phyloP scores from a whole-genome alignment of 2,329 filamentous ascomycete genomes.

The Mollisia scopiformis region DNA sequence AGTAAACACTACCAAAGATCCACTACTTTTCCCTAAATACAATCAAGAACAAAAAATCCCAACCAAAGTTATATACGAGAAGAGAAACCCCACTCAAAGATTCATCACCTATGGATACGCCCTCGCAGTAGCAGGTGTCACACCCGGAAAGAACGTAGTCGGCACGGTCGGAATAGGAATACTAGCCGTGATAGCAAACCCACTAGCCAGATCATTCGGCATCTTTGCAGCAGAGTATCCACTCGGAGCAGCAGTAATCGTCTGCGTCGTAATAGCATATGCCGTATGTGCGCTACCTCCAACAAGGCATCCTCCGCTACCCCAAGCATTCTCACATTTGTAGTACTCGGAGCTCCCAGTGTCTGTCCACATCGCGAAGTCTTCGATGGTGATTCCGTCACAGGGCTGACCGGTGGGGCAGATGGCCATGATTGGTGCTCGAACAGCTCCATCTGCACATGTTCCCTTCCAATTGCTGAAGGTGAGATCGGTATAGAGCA shows the following conservation, averaged over 20 bases:
- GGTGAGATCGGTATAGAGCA: constrained; percentile 54
- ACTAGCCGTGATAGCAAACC: constrained; percentile 16
- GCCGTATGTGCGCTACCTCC: constrained; percentile 1
- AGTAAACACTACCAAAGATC: too few relatives aligned
- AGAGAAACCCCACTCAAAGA: not conserved
- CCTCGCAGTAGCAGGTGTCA: constrained; percentile 19
- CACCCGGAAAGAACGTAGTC: constrained; percentile 29
- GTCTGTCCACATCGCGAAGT: constrained; percentile 58
- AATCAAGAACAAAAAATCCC: not conserved
- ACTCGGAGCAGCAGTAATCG: constrained; percentile 16
- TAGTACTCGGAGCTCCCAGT: constrained; percentile 44
- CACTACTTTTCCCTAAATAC: too few relatives aligned
- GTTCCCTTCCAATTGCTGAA: constrained; percentile 60
- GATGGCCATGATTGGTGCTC: constrained; percentile 56
- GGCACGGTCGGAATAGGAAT: constrained; percentile 31
- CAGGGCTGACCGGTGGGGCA: constrained; percentile 56
- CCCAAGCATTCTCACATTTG: constrained; percentile 52
- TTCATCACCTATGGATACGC: not conserved
- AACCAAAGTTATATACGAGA: not conserved
- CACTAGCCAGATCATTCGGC: constrained; percentile 19
- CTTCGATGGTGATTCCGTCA: constrained; percentile 51
- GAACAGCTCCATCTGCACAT: constrained; percentile 48
- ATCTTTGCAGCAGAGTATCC: constrained; percentile 17
- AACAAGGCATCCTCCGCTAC: constrained; percentile 45
- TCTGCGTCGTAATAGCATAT: constrained; percentile 12